phyloP scores from a whole-genome alignment of 2,329 filamentous ascomycete genomes.

The Calonectria hawksworthii region DNA sequence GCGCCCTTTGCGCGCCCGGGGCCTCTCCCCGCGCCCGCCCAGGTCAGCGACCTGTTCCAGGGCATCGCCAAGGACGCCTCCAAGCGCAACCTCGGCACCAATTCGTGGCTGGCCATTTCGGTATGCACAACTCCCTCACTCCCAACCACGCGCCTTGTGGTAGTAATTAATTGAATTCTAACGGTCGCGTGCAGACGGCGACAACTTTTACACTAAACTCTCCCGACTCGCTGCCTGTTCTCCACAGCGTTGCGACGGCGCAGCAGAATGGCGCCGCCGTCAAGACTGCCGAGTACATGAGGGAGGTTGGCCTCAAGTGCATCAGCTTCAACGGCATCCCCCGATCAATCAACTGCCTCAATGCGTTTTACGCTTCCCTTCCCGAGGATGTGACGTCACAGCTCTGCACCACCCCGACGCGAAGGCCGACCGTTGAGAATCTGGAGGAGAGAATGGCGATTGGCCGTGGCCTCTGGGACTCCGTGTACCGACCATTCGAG shows the following conservation, averaged over 20 bases:
- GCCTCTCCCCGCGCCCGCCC: conserved; percentile 73
- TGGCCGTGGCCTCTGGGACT: conserved; percentile 79
- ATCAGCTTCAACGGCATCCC: conserved; percentile 88
- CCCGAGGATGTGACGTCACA: conserved; percentile 66
- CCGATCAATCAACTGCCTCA: conserved; percentile 85
- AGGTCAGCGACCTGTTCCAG: conserved; percentile 75
- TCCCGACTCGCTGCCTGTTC: conserved; percentile 77
- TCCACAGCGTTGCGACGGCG: conserved; percentile 67
- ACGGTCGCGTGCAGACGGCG: conserved; percentile 69
- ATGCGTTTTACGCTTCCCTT: conserved; percentile 76
- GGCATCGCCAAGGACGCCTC: conserved; percentile 74
- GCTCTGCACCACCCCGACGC: conserved; percentile 71
- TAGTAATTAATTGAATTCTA: conserved; percentile 5
- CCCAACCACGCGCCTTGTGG: too few relatives aligned
- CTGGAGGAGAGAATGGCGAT: conserved; percentile 68
- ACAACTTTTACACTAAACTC: conserved; percentile 91
- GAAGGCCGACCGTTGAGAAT: conserved; percentile 65
- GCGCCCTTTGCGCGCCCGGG: conserved; percentile 76
- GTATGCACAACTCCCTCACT: conserved; percentile 55
- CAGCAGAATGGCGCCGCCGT: conserved; percentile 47
- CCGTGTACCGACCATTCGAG: conserved; percentile 82
- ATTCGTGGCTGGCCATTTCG: conserved; percentile 77
- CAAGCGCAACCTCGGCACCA: conserved; percentile 71
- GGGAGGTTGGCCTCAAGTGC: conserved; percentile 82
- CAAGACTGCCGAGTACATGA: conserved; percentile 77